Evolutionary conservation across 257 asterid species (phyloP).

Genomic region (Plantago major): DNA sequence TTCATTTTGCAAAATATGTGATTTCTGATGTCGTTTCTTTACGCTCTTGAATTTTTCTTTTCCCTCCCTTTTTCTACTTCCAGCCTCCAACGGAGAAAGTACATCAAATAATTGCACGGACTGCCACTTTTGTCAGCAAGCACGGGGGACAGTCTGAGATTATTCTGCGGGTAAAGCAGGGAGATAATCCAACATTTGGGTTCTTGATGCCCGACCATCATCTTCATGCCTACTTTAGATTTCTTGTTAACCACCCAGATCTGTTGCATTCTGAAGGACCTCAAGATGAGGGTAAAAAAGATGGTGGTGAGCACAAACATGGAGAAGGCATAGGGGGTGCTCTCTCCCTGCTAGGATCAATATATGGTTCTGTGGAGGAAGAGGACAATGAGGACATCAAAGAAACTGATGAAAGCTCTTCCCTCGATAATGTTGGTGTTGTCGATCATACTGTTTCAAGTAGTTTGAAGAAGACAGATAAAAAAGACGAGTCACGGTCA

Average conservation of each 20-base stretch:
- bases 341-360: constrained; percentile 85
- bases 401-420: constrained; percentile 23
- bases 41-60: constrained; percentile 17
- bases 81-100: constrained; percentile 89
- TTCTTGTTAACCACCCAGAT: constrained; percentile 80
- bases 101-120: constrained; percentile 90
- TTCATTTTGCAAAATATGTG: background rate
- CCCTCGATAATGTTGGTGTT: constrained; percentile 24
- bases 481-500: constrained; percentile 31
- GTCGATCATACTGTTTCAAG: constrained; percentile 24
- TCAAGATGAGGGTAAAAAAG: constrained; percentile 33
- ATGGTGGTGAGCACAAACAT: constrained; percentile 25
- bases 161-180: constrained; percentile 89
- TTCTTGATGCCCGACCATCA: constrained; percentile 89
- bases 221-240: constrained; percentile 85
- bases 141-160: constrained; percentile 95
- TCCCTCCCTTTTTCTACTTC: constrained; percentile 24
- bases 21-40: constrained; percentile 27
- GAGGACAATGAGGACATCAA: constrained; percentile 51
- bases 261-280: constrained; percentile 45
- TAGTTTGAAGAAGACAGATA: constrained; percentile 27
- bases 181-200: constrained; percentile 88
- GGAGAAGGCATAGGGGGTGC: constrained; percentile 54
- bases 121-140: constrained; percentile 84
- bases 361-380: constrained; percentile 85